A percentile compares a stretch with the other conserved stretches of the same genome.
These are phyloP conservation scores for Claviceps capensis DNA, from an alignment of 2,329 filamentous ascomycete species.

Conservation along the genomic window DNA sequence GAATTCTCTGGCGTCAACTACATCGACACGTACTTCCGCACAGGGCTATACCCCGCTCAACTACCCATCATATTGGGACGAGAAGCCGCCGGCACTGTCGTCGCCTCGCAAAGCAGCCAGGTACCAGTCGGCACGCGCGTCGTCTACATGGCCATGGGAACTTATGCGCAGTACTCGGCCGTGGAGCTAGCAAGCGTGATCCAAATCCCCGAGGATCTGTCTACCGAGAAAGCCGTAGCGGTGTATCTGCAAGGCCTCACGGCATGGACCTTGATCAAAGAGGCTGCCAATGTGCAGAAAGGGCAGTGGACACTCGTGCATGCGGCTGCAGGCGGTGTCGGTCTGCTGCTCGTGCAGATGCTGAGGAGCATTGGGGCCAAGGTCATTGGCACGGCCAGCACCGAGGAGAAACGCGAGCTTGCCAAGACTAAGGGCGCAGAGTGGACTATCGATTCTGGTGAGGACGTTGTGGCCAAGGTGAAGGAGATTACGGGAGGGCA, in stretches of 20 bases:
- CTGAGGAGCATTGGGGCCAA: slow-evolving; percentile 58
- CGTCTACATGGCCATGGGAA: slow-evolving; percentile 44
- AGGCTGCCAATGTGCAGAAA: slow-evolving; percentile 60
- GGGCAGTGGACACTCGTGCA: slow-evolving; percentile 77
- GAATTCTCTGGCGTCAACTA: slow-evolving; percentile 71
- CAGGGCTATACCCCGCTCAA: slow-evolving; percentile 61
- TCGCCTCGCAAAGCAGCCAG: slow-evolving; percentile 41
- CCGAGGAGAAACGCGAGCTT: slow-evolving; percentile 55
- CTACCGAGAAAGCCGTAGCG: slow-evolving; percentile 51
- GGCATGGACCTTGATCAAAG: slow-evolving; percentile 63
- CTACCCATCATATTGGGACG: slow-evolving; percentile 68
- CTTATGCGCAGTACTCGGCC: slow-evolving; percentile 44
- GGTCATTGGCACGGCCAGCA: slow-evolving; percentile 68
- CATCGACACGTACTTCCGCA: slow-evolving; percentile 86
- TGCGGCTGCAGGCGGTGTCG: slow-evolving; percentile 74
- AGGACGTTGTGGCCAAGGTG: slow-evolving; percentile 45
- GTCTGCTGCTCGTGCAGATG: slow-evolving; percentile 61
- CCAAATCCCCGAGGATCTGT: slow-evolving; percentile 49
- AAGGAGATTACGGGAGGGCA: slow-evolving; percentile 56
- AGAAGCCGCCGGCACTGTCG: slow-evolving; percentile 62
- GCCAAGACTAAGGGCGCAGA: slow-evolving; percentile 59
- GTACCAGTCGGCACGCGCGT: slow-evolving; percentile 57
- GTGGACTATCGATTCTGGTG: slow-evolving; percentile 55
- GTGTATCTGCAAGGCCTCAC: slow-evolving; percentile 71
- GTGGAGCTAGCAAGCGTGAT: slow-evolving; percentile 40